Evolutionary conservation across 139 green algal species (phyloP), one percentile per base, ranked within the genome.

Genomic region (Zygnema circumcarinatum): DNA sequence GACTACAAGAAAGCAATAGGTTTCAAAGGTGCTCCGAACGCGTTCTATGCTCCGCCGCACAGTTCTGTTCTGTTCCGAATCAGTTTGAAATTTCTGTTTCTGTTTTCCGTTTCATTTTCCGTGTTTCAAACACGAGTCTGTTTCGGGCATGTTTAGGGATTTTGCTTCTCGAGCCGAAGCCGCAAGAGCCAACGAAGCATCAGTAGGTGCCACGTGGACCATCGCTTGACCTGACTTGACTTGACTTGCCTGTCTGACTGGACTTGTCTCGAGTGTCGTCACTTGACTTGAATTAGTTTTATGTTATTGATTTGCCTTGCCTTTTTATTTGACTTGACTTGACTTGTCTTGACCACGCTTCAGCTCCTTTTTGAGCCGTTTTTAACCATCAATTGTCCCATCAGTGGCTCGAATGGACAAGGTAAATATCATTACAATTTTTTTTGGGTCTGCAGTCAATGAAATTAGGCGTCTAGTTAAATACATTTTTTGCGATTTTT

Each of bases 131-230:
- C 29, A 29, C 29, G 29, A 72, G 29, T 29, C 56, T 29, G 56
- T 29, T 72, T 72, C 29, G 29, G 29, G n/a, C n/a, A n/a, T n/a
- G n/a, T n/a, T n/a, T 32, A 81, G 93, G 91, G 38, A 84, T 79
- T n/a, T 83, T 96, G 74, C 79, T 96, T 42, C 88, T 96, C 32
- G 94, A 96, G 90, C 94, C 94, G 25, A 96, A 96, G 86, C 94
- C 94, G 25, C 92, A 94, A 82, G 94, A 96, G 87, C 94, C 90
- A 20, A 93, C 92, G 38, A 95, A 95, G 84, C 94, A 96, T 86
- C 92, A 94, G 81, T 91, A 73, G 52, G 79, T 74, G 16, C 21
- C 16, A 21, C 22, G 22, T 89, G 31, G 11, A 68, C 29, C 56
- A 20, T 35, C 31, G 29, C 79, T 90, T 75, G 7, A 68, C 32